A percentile compares a stretch with the other conserved stretches of the same genome.
Evolutionary conservation across 2,329 filamentous ascomycete species (phyloP).

Genomic region (Monosporascus sp.): DNA sequence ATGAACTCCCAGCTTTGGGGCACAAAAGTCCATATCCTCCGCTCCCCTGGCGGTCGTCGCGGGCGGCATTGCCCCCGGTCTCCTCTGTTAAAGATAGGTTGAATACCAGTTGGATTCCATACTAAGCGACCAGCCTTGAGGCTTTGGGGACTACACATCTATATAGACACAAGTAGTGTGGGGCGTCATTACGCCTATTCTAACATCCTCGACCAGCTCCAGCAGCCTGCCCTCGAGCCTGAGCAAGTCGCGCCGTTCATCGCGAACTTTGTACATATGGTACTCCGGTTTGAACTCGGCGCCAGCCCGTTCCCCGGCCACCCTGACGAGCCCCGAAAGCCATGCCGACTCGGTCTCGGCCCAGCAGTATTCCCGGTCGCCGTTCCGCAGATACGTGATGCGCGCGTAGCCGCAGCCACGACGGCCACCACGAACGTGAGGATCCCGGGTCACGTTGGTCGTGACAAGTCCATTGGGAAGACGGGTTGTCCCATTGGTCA

Average conservation of each 20-base stretch:
- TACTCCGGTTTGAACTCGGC: constrained; percentile 31
- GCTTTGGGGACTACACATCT: no score
- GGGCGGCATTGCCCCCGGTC: constrained; percentile 30
- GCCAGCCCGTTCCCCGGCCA: constrained; percentile 20
- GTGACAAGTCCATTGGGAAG: constrained; percentile 20
- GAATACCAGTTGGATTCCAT: no score
- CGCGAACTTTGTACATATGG: constrained; percentile 42
- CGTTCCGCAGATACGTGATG: constrained; percentile 40
- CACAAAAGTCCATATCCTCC: constrained; percentile 32
- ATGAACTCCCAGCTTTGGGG: constrained; percentile 32
- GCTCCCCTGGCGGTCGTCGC: constrained; percentile 13
- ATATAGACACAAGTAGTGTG: no score
- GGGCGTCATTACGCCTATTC: no score
- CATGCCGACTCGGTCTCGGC: constrained; percentile 43
- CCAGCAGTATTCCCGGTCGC: constrained; percentile 43
- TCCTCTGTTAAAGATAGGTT: no score
- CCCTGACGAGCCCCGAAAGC: constrained; percentile 37
- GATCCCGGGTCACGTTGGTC: constrained; percentile 39
- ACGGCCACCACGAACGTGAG: constrained; percentile 45
- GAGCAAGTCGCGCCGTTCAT: constrained; percentile 37
- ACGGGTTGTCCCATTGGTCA: constrained; percentile 1
- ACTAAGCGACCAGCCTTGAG: no score
- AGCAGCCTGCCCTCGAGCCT: constrained; percentile 40
- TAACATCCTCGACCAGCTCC: constrained; percentile 40
- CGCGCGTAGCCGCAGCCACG: constrained; percentile 37